Base-by-base conservation (phyloP, 2,329 filamentous ascomycete genomes). In the Plectosphaerella cucumerina region DNA sequence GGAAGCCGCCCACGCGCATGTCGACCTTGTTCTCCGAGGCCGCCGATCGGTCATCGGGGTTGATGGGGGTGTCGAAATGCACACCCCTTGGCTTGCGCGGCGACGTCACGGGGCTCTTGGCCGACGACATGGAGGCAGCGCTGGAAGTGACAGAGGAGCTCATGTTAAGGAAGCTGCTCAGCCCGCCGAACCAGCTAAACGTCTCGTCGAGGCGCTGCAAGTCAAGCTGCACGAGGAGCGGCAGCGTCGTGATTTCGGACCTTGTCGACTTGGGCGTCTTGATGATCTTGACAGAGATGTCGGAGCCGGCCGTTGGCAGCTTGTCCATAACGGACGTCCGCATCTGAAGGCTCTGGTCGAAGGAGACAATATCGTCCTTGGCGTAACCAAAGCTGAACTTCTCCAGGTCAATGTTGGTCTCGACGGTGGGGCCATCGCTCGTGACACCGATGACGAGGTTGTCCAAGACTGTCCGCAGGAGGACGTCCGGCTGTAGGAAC, bases 91-190 rank as follows among this genome's bases (percentile, higher is more conserved):
- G 59, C 53, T 78, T 84, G 2, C 59, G 55, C 20, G 68, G 50
- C 47, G 69, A 73, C 44, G 69, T 71, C 10, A 62, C 59, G 4
- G 70, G 63, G 8, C 59, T 60, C 42, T 69, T 68, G 33, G 70
- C 65, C 2, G 65, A 65, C 3, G 65, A 66, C 26, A 31, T 31
- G 14, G 73, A 71, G 1, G 85, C 82, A n/a, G 82, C 78, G 53
- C 82, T 87, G 1, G 89, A 91, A 11, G 86, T 83, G 56, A 96
- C 87, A 0, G 93, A 96, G 53, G 82, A 88, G 55, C 91, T 89
- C 65, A 97, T 81, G 60, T 94, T 95, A 42, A 99, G 73, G 48
- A 99, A 87, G 57, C 91, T 90, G 65, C 92, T 96, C 42, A 99
- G 74, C 0, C 94, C 94, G 34, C 94, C 94, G 68, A 97, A 92